Conservation (phyloP, 495 filamentous ascomycete genomes). For the Penicillium paradoxum region DNA sequence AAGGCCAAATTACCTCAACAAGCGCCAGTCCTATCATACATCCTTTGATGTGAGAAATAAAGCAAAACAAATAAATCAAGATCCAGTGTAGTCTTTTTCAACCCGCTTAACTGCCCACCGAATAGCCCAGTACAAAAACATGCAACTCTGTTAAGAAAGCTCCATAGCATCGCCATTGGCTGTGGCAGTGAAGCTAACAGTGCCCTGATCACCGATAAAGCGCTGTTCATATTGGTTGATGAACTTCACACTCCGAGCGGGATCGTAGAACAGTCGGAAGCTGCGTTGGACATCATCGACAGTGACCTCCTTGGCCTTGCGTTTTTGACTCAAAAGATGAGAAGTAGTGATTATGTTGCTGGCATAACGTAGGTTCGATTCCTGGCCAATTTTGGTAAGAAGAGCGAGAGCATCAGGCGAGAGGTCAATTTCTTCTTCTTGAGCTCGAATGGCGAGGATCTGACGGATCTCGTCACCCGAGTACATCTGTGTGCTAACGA, state of each 20-base stretch:
- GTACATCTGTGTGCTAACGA: slow-evolving; percentile 94
- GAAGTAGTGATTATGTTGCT: slow-evolving; percentile 95
- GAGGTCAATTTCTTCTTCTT: slow-evolving; percentile 92
- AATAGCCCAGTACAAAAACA: slow-evolving; percentile 14
- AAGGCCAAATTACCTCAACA: slow-evolving; percentile 28
- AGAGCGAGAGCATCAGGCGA: slow-evolving; percentile 83
- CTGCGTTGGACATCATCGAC: slow-evolving; percentile 88
- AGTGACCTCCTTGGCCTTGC: slow-evolving; percentile 72
- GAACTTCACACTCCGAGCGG: slow-evolving; percentile 80
- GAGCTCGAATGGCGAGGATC: slow-evolving; percentile 83
- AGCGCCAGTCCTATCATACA: slow-evolving; percentile 48
- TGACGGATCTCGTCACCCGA: slow-evolving; percentile 77
- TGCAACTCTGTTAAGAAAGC: slow-evolving; percentile 49
- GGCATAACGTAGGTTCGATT: slow-evolving; percentile 86
- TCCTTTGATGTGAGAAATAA: slow-evolving; percentile 29
- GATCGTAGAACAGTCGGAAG: slow-evolving; percentile 91
- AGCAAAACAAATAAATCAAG: slow-evolving; percentile 20
- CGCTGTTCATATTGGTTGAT: slow-evolving; percentile 85
- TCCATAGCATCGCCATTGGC: slow-evolving; percentile 84
- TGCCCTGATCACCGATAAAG: slow-evolving; percentile 83
- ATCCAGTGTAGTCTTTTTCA: slow-evolving; percentile 20
- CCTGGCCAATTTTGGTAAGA: slow-evolving; percentile 90
- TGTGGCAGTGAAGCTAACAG: slow-evolving; percentile 61
- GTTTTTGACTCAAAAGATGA: slow-evolving; percentile 73
- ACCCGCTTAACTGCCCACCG: slow-evolving; percentile 13